A percentile compares a stretch with the other conserved stretches of the same genome.
phyloP scores from a whole-genome alignment of 768 basidiomycete species.

The Leccinum imitatum region DNA sequence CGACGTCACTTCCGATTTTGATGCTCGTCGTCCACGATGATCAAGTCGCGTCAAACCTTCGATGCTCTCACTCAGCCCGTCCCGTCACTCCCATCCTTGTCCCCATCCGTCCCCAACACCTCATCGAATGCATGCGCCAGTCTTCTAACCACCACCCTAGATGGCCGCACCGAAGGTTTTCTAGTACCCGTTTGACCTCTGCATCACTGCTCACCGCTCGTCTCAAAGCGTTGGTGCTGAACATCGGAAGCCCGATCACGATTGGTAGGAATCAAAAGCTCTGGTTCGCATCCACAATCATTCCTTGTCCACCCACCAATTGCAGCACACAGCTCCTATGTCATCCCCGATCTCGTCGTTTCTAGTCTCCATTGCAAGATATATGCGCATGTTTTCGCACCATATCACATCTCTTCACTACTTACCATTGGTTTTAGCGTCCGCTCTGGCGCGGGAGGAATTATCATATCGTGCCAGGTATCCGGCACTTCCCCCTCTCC shows the following conservation, averaged over 20 bases:
- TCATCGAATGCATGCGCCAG: conserved; percentile 65
- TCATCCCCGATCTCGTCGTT: conserved; percentile 59
- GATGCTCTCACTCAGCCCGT: conserved; percentile 32
- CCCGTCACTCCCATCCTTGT: conserved; percentile 23
- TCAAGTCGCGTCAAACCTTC: conserved; percentile 16
- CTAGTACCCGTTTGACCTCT: not conserved
- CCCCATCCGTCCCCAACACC: conserved; percentile 8
- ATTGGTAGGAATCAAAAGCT: conserved; percentile 71
- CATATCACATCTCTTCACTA: not conserved
- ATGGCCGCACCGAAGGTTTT: conserved; percentile 67
- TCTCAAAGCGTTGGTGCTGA: conserved; percentile 54
- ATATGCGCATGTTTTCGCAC: conserved; percentile 59
- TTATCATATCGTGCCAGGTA: conserved; percentile 81
- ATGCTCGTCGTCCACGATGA: conserved; percentile 19
- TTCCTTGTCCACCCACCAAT: conserved; percentile 1
- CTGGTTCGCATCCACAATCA: conserved; percentile 43
- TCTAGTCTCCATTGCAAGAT: conserved; percentile 75
- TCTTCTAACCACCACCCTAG: conserved; percentile 54
- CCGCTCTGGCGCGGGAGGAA: conserved; percentile 64
- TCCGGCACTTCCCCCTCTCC: not conserved
- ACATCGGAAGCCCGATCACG: conserved; percentile 58
- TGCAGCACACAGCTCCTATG: conserved; percentile 48
- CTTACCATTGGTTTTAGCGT: conserved; percentile 44
- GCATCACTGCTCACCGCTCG: conserved; percentile 1
- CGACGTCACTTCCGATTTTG: conserved; percentile 4